Evolutionary conservation across 2,329 filamentous ascomycete genomes (phyloP).

Genomic region (Fusarium concolor): DNA sequence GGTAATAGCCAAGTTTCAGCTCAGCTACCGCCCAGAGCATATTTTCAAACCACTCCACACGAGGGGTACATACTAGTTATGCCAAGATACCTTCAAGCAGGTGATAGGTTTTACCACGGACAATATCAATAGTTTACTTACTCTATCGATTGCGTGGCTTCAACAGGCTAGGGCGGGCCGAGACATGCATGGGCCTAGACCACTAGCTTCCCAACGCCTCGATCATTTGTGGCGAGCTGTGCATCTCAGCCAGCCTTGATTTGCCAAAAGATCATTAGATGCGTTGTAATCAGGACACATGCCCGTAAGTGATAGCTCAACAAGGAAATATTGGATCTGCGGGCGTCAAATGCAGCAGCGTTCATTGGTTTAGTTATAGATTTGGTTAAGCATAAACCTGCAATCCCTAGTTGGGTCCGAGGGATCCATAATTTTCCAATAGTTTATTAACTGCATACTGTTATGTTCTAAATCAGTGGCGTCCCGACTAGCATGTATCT

Average conservation of each 20-base stretch:
- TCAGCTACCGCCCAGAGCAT: no score
- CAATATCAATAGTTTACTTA: background rate
- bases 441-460: no score
- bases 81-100: no score
- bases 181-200: background rate
- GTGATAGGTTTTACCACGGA: no score
- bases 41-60: no score
- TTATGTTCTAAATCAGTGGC: no score
- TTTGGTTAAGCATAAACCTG: background rate
- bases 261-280: rapidly evolving
- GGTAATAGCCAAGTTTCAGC: no score
- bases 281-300: no score
- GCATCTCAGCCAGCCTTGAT: background rate
- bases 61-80: no score
- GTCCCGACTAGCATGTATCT: no score
- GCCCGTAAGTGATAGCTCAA: background rate
- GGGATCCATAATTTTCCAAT: background rate
- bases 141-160: background rate
- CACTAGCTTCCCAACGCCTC: background rate
- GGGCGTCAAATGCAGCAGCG: background rate
- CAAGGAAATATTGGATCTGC: background rate
- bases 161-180: background rate
- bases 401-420: background rate
- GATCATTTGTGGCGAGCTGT: background rate
- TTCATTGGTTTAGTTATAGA: background rate